phyloP scores from a whole-genome alignment of 1,139 yeast species.

The Pichia sp. region DNA sequence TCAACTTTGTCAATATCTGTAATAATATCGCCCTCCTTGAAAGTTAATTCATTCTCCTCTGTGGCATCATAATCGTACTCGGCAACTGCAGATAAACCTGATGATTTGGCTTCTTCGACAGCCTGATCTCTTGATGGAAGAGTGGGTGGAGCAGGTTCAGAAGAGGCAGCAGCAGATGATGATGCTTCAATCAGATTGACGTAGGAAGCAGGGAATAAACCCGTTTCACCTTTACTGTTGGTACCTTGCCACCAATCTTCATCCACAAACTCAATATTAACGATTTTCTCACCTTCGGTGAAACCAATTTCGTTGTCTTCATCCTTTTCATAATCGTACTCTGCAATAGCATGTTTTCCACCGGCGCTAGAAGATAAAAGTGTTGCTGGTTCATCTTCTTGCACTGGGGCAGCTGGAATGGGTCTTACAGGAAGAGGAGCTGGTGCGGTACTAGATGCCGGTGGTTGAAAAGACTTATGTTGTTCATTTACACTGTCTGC shows the following conservation, averaged over 20 bases:
- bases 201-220: conserved; percentile 71
- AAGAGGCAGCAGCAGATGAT: conserved; percentile 10
- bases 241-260: conserved; percentile 84
- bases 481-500: conserved; percentile 17
- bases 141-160: conserved; percentile 8
- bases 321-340: conserved; percentile 64
- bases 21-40: conserved; percentile 77
- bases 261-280: conserved; percentile 65
- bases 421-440: conserved; percentile 29
- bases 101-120: conserved; percentile 17
- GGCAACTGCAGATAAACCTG: conserved; percentile 62
- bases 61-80: conserved; percentile 84
- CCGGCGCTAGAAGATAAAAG: conserved; percentile 2
- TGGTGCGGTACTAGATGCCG: conserved; percentile 19
- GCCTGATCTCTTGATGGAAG: conserved; percentile 23
- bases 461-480: background rate
- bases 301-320: conserved; percentile 72
- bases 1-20: conserved; percentile 82
- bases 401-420: conserved; percentile 7
- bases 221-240: conserved; percentile 53
- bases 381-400: conserved; percentile 12
- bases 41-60: conserved; percentile 84
- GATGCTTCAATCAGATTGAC: conserved; percentile 45
- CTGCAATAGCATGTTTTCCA: conserved; percentile 49
- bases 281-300: conserved; percentile 59